These are phyloP conservation scores for Shiraia sp. DNA, from an alignment of 2,329 filamentous ascomycete genomes.

Conservation along the genomic window DNA sequence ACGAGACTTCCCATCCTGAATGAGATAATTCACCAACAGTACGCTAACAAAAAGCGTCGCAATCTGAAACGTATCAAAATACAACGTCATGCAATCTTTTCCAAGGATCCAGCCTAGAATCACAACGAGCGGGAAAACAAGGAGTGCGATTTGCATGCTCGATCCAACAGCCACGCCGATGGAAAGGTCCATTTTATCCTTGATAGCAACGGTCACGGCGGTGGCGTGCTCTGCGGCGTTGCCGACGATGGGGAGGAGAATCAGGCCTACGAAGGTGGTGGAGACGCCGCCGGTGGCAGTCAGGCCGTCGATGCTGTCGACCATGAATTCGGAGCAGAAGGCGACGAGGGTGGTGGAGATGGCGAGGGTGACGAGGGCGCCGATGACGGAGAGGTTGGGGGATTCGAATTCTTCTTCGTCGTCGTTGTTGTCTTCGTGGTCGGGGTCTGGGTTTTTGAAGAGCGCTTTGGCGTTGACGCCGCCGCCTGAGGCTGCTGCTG, in stretches of 20 bases:
- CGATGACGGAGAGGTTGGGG: conserved; percentile 72
- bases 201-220: conserved; percentile 63
- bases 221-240: conserved; percentile 70
- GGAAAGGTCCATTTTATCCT: conserved; percentile 71
- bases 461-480: conserved; percentile 55
- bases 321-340: conserved; percentile 72
- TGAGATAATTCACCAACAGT: conserved; percentile 65
- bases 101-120: conserved; percentile 65
- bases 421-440: conserved; percentile 49
- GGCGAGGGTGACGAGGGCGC: conserved; percentile 72
- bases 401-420: conserved; percentile 70
- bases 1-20: conserved; percentile 61
- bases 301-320: conserved; percentile 61
- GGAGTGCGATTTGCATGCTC: conserved; percentile 66
- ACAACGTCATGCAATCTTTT: conserved; percentile 69
- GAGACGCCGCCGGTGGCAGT: conserved; percentile 55
- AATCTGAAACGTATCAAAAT: conserved; percentile 88
- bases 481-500: conserved; percentile 55
- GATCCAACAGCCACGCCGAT: conserved; percentile 69
- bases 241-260: conserved; percentile 67
- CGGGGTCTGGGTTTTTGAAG: conserved; percentile 42
- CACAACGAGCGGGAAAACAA: conserved; percentile 64
- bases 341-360: conserved; percentile 79
- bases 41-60: conserved; percentile 62
- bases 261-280: conserved; percentile 65